Evolutionary conservation across 2,329 filamentous ascomycete genomes (phyloP).

Genomic region (Ustulina deusta): DNA sequence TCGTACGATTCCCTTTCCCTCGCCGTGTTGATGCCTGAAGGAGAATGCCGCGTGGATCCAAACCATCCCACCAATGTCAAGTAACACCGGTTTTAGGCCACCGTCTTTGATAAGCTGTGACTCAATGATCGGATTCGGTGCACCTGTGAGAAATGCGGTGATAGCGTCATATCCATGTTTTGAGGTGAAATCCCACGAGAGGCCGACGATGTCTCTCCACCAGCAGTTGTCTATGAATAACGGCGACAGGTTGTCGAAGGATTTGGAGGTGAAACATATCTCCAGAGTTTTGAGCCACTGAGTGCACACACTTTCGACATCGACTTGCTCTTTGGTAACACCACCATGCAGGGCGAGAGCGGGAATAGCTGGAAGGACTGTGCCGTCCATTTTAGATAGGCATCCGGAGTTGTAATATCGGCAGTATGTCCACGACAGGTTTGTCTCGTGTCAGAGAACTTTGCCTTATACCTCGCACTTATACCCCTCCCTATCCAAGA

Average conservation of each 20-base stretch:
- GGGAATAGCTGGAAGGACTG: neutral
- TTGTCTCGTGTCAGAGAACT: neutral
- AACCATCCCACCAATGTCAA: constrained; percentile 1
- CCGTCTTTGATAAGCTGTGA: neutral
- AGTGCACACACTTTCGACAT: neutral
- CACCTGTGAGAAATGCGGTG: neutral
- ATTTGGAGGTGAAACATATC: neutral
- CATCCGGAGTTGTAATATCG: neutral
- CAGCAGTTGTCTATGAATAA: constrained; percentile 5
- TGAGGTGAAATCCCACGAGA: neutral
- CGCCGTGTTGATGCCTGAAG: neutral
- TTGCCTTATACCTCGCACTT: neutral
- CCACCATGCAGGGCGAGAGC: neutral
- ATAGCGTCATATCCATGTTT: neutral
- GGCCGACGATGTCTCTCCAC: neutral
- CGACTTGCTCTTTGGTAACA: neutral
- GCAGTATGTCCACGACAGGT: neutral
- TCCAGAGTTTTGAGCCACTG: neutral
- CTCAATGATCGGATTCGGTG: neutral
- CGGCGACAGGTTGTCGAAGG: neutral
- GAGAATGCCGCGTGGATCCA: neutral
- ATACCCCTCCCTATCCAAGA: too few relatives aligned
- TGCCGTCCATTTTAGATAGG: neutral
- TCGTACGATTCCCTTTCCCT: neutral
- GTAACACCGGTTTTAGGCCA: neutral